Evolutionary conservation across 225 moss, liverwort and hornwort genomes (phyloP), one percentile per base, ranked within the genome.

Genomic region (Straminergon stramineum): DNA sequence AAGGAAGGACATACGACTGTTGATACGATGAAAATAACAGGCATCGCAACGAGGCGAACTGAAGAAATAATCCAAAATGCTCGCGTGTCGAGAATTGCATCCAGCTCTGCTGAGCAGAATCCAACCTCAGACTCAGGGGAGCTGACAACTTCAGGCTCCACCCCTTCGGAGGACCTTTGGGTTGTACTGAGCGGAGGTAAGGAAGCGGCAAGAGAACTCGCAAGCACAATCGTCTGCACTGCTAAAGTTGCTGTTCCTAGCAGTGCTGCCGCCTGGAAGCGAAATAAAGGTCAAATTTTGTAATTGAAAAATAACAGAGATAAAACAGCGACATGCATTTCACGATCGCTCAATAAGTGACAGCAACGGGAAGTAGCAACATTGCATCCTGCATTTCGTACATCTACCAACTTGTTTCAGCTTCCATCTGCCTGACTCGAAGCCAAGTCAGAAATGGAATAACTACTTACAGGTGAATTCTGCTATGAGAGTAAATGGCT

Each of bases 171-270:
- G 56, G 88, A 70, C 65, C 51, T 90, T 60, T 88, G 88, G 52
- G 86, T 61, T 67, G 8, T 37, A 37, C 53, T 71, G 67, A 81
- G 89, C 20, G 91, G 87, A 56, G 95, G 91, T 86, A 96, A 90
- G 87, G 93, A 93, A 65, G 98, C 93, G 57, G 96, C 98, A 17
- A 98, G 92, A 56, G 98, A 98, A 81, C 96, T 96, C 61, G 98
- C 98, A 61, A 98, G 92, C 81, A 98, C 98, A 85, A 98, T 95
- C 30, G 96, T 98, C 92, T 97, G 97, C 78, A 98, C 96, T 90
- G 98, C 96, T 84, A 97, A 86, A 60, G 96, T 96, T 68, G 98
- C 98, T 84, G 96, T 95, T 87, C 98, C 98, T n/a, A 98, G 89
- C 84, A 97, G 92, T 65, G 95, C 87, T 82, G 92, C 98, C 62